A percentile compares a stretch with the other conserved stretches of the same genome.
phyloP scores from a whole-genome alignment of 495 filamentous ascomycete species.

The Collariella sp. region DNA sequence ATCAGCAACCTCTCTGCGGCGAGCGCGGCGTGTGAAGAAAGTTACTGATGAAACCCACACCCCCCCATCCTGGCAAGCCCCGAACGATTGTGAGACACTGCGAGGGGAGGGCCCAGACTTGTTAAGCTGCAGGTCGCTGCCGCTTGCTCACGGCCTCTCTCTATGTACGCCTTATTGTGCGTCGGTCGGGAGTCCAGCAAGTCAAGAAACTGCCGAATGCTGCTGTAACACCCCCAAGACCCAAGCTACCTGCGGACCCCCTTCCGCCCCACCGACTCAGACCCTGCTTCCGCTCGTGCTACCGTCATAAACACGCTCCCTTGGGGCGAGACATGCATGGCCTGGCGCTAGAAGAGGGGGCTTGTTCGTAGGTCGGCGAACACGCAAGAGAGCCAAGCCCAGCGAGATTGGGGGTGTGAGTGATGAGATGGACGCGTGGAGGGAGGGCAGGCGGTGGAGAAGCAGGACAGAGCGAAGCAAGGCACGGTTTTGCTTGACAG shows the following conservation, averaged over 20 bases:
- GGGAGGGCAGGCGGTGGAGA: no score
- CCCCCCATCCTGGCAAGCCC: background rate
- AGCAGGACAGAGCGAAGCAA: no score
- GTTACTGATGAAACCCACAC: background rate
- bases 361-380: no score
- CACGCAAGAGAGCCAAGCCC: no score
- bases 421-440: no score
- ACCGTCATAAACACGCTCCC: background rate
- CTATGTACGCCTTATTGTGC: no score
- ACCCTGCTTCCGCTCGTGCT: background rate
- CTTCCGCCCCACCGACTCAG: background rate
- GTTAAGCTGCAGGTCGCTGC: no score
- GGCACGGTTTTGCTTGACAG: no score
- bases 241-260: background rate
- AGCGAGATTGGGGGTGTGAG: no score
- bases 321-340: background rate
- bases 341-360: background rate
- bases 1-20: background rate
- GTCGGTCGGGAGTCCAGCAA: background rate
- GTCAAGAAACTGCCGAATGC: background rate
- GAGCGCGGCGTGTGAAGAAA: background rate
- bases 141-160: no score
- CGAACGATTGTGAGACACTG: constrained; percentile 13
- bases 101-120: background rate
- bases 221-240: background rate